Evolutionary conservation across 805 yeast species (phyloP).

Genomic region (Priceomyces medius): DNA sequence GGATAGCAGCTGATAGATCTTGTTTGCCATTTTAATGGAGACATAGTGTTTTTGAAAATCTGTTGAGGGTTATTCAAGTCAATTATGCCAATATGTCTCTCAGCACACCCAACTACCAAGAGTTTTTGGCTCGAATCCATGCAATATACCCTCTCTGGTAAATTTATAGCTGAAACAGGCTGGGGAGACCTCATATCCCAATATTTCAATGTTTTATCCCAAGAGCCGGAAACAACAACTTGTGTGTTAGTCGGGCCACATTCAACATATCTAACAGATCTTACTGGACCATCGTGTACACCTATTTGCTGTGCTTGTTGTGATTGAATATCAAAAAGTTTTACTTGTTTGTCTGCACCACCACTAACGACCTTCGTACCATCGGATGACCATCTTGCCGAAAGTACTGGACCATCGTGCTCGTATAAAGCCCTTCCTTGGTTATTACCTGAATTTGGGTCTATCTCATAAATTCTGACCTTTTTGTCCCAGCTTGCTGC

Average conservation of each 20-base stretch:
- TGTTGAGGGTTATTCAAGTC: slow-evolving; percentile 81
- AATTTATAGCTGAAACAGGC: slow-evolving; percentile 74
- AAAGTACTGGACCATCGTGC: slow-evolving; percentile 84
- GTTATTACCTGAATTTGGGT: slow-evolving; percentile 65
- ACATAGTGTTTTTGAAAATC: slow-evolving; percentile 67
- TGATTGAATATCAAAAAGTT: slow-evolving; percentile 74
- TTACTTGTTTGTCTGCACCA: slow-evolving; percentile 87
- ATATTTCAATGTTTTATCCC: slow-evolving; percentile 93
- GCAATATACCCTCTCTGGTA: slow-evolving; percentile 89
- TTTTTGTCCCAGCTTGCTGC: slow-evolving; percentile 94
- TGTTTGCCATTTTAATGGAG: slow-evolving; percentile 90
- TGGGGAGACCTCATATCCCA: slow-evolving; percentile 91
- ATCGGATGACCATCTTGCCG: slow-evolving; percentile 80
- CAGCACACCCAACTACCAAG: slow-evolving; percentile 93
- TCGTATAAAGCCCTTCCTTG: slow-evolving; percentile 89
- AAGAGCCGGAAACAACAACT: slow-evolving; percentile 86
- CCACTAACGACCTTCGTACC: slow-evolving; percentile 83
- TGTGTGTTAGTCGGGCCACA: slow-evolving; percentile 83
- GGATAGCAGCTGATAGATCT: slow-evolving; percentile 80
- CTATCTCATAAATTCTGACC: slow-evolving; percentile 87
- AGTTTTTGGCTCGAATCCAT: slow-evolving; percentile 83
- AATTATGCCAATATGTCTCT: slow-evolving; percentile 72
- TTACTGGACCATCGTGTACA: slow-evolving; percentile 78
- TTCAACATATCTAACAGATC: slow-evolving; percentile 69
- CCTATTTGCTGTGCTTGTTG: slow-evolving; percentile 87